phyloP scores from a whole-genome alignment of 805 yeast species.

The Tetrapisispora pingtungensis region DNA sequence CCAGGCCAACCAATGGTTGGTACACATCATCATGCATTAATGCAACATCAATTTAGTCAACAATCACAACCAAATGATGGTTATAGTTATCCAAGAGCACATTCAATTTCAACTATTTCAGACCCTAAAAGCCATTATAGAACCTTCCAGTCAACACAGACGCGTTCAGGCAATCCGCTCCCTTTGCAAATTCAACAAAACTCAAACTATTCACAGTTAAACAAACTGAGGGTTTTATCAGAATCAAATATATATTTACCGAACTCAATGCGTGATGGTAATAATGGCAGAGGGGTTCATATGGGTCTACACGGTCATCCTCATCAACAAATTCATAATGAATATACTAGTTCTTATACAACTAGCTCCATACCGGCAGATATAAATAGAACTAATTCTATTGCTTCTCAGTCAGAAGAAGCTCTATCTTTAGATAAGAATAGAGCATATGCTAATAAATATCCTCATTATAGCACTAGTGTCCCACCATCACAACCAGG shows the following conservation, averaged over 20 bases:
- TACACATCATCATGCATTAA: neutral
- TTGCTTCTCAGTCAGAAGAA: constrained; percentile 1
- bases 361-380: neutral
- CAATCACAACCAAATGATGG: neutral
- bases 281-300: neutral
- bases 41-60: neutral
- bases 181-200: neutral
- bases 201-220: neutral
- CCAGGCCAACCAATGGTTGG: neutral
- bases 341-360: constrained; percentile 1
- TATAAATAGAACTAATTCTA: constrained; percentile 1
- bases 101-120: neutral
- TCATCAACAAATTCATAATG: neutral
- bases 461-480: neutral
- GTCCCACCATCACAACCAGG: neutral
- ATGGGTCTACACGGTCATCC: neutral
- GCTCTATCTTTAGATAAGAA: neutral
- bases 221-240: neutral
- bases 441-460: neutral
- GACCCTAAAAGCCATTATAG: neutral
- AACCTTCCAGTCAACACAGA: neutral
- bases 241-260: constrained; percentile 1
- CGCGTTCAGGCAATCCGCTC: neutral
- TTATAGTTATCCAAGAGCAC: neutral
- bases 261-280: neutral